Base-by-base conservation (phyloP, 495 filamentous ascomycete genomes). In the Recurvomyces mirabilis region DNA sequence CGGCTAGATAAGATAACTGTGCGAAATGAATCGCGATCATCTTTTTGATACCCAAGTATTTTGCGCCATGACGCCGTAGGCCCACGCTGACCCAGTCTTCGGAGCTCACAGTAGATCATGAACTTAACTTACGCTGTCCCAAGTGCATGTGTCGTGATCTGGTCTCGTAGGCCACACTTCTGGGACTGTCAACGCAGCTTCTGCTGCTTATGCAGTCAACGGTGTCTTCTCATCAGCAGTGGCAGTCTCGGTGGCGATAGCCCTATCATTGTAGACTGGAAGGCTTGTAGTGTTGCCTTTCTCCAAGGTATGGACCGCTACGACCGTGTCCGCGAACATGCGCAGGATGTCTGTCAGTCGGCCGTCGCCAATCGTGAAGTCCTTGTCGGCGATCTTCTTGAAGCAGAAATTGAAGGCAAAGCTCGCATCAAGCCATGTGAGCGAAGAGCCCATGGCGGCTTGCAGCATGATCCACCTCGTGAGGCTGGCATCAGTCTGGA, bases 371-470 rank as follows among this genome's bases (percentile, higher is more conserved):
- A 19, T 6, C 9, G 6, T 7, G 32, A 36, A 36, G 6, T 36
- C 32, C 11, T 11, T 9, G 32, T 36, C 32, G 9, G 32, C 17
- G 7, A 36, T 9, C 6, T 10, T 21, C 20, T 10, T 24, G 36
- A 5, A 39, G 36, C 17, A 21, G 36, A 39, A 39, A 21, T 39
- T 39, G 36, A 39, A 24, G 17, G 21, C 36, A 15, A 39, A 39
- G 36, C 36, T 24, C 20, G 17, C 36, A 15, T 39, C 36, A 7
- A 39, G 36, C 36, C 36, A 39, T 9, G 36, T 15, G 17, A 39
- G 21, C 6, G 36, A 9, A 10, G 36, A 39, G 15, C 36, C 36
- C 5, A 23, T 21, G 10, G 15, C 7, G 15, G 15, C 36, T 17
- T 39, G 7, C 9, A 39, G 15, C 15, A 39, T 20, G 17, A 39